Percentiles rank a stretch among this genome's conserved stretches.
phyloP scores from a whole-genome alignment of 2,329 filamentous ascomycete species.

The Westerdykella aurantiaca region DNA sequence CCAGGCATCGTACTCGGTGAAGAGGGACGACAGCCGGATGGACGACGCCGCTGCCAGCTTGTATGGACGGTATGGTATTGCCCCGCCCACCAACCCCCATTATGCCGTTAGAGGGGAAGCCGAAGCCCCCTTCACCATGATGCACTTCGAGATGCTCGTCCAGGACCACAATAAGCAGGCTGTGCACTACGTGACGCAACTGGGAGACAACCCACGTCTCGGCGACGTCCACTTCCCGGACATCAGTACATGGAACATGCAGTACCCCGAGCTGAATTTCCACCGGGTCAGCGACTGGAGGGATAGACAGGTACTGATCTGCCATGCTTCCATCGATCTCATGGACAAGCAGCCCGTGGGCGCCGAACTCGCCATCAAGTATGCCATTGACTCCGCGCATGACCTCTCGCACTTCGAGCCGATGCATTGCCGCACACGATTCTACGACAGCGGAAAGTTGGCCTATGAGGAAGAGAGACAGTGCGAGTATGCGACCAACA shows the following conservation, averaged over 20 bases:
- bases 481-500: slow-evolving; percentile 19
- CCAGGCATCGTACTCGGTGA: too few relatives aligned
- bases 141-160: slow-evolving; percentile 40
- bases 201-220: slow-evolving; percentile 24
- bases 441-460: slow-evolving; percentile 27
- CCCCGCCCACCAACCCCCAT: too few relatives aligned
- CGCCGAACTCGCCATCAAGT: slow-evolving; percentile 28
- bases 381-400: slow-evolving; percentile 31
- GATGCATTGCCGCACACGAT: slow-evolving; percentile 30
- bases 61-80: too few relatives aligned
- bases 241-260: slow-evolving; percentile 25
- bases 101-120: too few relatives aligned
- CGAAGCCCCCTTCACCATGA: slow-evolving; percentile 17
- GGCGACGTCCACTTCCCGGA: slow-evolving; percentile 30
- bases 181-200: slow-evolving; percentile 38
- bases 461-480: slow-evolving; percentile 17
- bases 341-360: slow-evolving; percentile 31
- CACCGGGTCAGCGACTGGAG: slow-evolving; percentile 17
- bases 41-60: too few relatives aligned
- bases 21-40: too few relatives aligned
- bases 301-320: slow-evolving; percentile 35
- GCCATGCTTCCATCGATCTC: slow-evolving; percentile 38
- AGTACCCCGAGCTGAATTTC: slow-evolving; percentile 30
- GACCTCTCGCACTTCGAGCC: slow-evolving; percentile 25
- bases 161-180: slow-evolving; percentile 27